Evolutionary conservation across 768 basidiomycete genomes (phyloP), one percentile per base, ranked within the genome.

Genomic region (Rhodotorula kratochvilovae): DNA sequence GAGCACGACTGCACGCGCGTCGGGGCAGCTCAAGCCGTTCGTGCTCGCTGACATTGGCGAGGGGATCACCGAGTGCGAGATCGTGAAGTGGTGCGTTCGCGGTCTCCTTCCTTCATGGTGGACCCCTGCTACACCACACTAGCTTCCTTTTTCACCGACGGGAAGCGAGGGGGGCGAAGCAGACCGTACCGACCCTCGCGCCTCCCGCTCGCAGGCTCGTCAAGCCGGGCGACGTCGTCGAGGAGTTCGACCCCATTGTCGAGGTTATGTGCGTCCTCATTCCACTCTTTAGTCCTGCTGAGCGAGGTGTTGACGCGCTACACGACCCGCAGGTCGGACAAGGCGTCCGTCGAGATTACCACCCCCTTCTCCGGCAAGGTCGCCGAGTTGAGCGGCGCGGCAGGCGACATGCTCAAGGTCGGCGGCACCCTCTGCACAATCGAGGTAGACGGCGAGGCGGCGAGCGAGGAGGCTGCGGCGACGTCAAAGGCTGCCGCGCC

Each of bases 331-430:
- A 90, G 92, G 81, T 89, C 88, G 72, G 91, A 92, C 85, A 92
- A 92, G 80, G 91, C 90, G 2, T 89, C 87, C 80, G 91, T 93
- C 35, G 91, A 93, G 80, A 92, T 94, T 65, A 93, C 91, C 5
- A 89, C 88, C 66, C 91, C 91, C 3, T 92, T 85, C 76, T 88
- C 91, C 53, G 91, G 91, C 11, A 82, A 87, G 45, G 82, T 93
- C 59, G 87, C 85, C 71, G 84, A 89, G 72, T 80, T 92, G 12
- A 82, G 90, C 2, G 90, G 91, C 27, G 81, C 87, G 73, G 90
- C 91, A 78, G 91, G 91, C 29, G 86, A 90, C 78, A 84, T 92
- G 27, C 90, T 90, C 56, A 65, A 68, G 29, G 91, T 92, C n/a
- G 91, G 92, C 43, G 81, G 85, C 29, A 87, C 86, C 17, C 82